A percentile compares a stretch with the other conserved stretches of the same genome.
Evolutionary conservation across 208 protist species (phyloP).

Genomic region (Trypanosoma congolense): DNA sequence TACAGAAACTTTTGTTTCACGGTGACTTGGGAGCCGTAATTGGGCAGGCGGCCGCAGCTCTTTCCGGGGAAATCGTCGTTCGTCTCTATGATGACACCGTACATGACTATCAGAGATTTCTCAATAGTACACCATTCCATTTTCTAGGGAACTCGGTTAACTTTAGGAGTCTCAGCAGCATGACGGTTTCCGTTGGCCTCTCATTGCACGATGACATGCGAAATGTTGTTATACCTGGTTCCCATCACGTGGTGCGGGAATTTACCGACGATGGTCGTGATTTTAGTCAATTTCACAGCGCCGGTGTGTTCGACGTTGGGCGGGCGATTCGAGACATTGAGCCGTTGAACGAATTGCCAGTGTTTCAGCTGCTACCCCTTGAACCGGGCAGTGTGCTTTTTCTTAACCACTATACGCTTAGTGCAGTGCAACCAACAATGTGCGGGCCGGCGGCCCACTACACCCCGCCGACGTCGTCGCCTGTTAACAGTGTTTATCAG

Average conservation of each 20-base stretch:
- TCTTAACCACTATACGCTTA: slow-evolving; percentile 51
- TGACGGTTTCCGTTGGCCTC: slow-evolving; percentile 49
- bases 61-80: slow-evolving; percentile 65
- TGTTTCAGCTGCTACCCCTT: slow-evolving; percentile 44
- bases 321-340: slow-evolving; percentile 45
- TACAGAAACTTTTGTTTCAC: slow-evolving; percentile 25
- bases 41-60: slow-evolving; percentile 55
- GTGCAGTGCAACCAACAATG: slow-evolving; percentile 39
- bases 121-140: slow-evolving; percentile 58
- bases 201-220: slow-evolving; percentile 4
- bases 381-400: slow-evolving; percentile 53
- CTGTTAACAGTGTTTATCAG: slow-evolving; percentile 20
- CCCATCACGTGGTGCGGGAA: slow-evolving; percentile 53
- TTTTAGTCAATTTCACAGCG: slow-evolving; percentile 38
- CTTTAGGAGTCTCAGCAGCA: slow-evolving; percentile 21
- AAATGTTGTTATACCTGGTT: slow-evolving; percentile 54
- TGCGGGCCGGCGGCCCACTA: slow-evolving; percentile 25
- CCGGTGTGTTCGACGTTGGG: slow-evolving; percentile 64
- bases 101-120: slow-evolving; percentile 42
- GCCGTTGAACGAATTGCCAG: slow-evolving; percentile 31
- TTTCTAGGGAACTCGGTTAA: slow-evolving; percentile 29
- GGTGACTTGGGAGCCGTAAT: slow-evolving; percentile 35
- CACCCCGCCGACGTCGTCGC: slow-evolving; percentile 15
- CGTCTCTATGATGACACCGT: slow-evolving; percentile 66
- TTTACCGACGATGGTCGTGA: slow-evolving; percentile 59